phyloP scores from a whole-genome alignment of 345 rosid genomes.

The Ceriops zippeliana region DNA sequence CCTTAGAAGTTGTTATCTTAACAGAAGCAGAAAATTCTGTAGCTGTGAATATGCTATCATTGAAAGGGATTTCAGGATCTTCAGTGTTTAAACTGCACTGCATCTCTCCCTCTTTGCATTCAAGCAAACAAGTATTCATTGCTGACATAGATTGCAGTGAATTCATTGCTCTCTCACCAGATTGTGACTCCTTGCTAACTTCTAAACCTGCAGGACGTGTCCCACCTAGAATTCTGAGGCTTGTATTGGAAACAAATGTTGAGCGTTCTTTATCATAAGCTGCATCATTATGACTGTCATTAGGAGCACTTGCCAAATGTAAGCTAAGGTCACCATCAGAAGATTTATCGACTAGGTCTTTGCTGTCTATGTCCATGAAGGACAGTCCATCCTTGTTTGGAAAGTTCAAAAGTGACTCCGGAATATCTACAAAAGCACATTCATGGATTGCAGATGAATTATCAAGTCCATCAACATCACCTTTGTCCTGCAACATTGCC shows the following conservation, averaged over 20 bases:
- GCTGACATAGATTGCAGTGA: background rate
- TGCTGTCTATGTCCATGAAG: background rate
- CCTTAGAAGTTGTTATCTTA: constrained; percentile 1
- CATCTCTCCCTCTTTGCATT: constrained; percentile 10
- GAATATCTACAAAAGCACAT: constrained; percentile 35
- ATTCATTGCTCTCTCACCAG: background rate
- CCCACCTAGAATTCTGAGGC: background rate
- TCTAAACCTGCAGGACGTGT: background rate
- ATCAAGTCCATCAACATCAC: constrained; percentile 17
- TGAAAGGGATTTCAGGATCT: constrained; percentile 24
- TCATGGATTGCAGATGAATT: constrained; percentile 22
- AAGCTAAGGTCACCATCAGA: background rate
- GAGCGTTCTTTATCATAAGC: background rate
- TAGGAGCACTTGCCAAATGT: background rate
- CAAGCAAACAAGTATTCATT: background rate
- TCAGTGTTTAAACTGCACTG: constrained; percentile 21
- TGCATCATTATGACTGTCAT: background rate
- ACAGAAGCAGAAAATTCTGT: constrained; percentile 18
- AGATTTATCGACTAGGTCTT: background rate
- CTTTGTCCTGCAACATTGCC: constrained; percentile 10
- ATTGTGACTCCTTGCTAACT: background rate
- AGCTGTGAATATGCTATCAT: constrained; percentile 10
- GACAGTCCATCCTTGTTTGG: constrained; percentile 9
- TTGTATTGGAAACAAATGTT: background rate
- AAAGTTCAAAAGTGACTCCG: constrained; percentile 39